Base-by-base conservation (phyloP, 176 grass and related monocot species). In the Miscanthus lutarioriparius region DNA sequence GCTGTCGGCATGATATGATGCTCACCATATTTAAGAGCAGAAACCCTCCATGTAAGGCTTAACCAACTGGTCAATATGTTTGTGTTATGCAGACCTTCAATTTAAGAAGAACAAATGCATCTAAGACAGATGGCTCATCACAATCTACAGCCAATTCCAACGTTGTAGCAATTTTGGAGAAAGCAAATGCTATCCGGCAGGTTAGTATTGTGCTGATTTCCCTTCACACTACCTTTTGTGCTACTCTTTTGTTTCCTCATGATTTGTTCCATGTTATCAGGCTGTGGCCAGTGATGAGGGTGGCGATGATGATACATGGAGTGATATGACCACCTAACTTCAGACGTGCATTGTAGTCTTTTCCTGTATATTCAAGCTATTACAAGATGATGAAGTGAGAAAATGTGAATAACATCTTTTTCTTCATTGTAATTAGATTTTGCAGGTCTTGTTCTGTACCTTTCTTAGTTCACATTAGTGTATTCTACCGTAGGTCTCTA, bases 181-280 rank as follows among this genome's bases (percentile, higher is more conserved):
- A 99, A 80, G 97, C 97, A 12, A 92, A 90, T 89, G 97, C 97
- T 36, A 96, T 99, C 82, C 97, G 97, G 51, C 97, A 99, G 97
- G 97, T 99, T 79, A 85, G 72, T 23, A 41, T 59, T 71, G 64
- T 45, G 26, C 75, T 14, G 11, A 43, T 88, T 74, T 32, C 65
- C 22, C 36, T n/a, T 79, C 1, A 64, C 12, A 5, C 37, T 13
- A 48, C 20, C 78, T 68, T 74, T 48, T 37, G 0, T 4, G n/a
- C 37, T 37, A 37, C 49, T 69, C 47, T 72, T 72, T 44, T 11
- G 67, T n/a, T 22, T 38, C 9, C 51, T 81, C 69, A 54, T 94
- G 51, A 89, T 86, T 84, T 64, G 27, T 81, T 86, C 44, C 63
- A 71, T 87, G 27, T 78, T 84, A 71, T 53, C 86, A 99, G 97